These are phyloP conservation scores for Boletus coccyginus DNA, from an alignment of 768 basidiomycete species.

Conservation along the genomic window DNA sequence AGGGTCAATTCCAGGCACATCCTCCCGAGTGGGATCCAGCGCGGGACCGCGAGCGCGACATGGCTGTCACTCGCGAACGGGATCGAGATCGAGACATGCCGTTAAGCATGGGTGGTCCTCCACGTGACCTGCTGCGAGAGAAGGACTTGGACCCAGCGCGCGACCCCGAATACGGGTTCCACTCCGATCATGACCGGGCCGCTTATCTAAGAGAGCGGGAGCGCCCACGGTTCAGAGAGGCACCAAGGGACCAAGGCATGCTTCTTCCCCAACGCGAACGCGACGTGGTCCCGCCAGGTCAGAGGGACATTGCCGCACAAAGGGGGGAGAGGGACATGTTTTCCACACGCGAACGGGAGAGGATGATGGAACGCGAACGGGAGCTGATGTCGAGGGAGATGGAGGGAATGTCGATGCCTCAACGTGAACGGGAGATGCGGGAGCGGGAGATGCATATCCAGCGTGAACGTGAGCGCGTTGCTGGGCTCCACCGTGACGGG, in stretches of 20 bases:
- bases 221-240: slow-evolving; percentile 19
- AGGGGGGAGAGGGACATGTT: slow-evolving; percentile 24
- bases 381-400: slow-evolving; percentile 23
- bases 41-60: slow-evolving; percentile 25
- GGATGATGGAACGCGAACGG: slow-evolving; percentile 23
- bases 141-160: slow-evolving; percentile 24
- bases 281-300: slow-evolving; percentile 14
- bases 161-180: slow-evolving; percentile 25
- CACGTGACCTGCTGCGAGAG: slow-evolving; percentile 24
- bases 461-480: slow-evolving; percentile 27
- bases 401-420: slow-evolving; percentile 18
- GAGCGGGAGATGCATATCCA: slow-evolving; percentile 29
- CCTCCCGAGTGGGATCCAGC: slow-evolving; percentile 28
- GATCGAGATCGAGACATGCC: slow-evolving; percentile 26
- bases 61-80: slow-evolving; percentile 18
- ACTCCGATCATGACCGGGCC: slow-evolving; percentile 20
- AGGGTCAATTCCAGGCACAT: slow-evolving; percentile 30
- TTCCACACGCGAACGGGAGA: slow-evolving; percentile 21
- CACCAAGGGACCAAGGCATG: slow-evolving; percentile 15
- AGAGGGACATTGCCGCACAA: slow-evolving; percentile 23
- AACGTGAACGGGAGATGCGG: slow-evolving; percentile 27
- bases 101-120: slow-evolving; percentile 12
- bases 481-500: slow-evolving; percentile 19
- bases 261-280: slow-evolving; percentile 26
- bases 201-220: slow-evolving; percentile 26